phyloP scores from a whole-genome alignment of 2,329 filamentous ascomycete genomes.

The Bisporella sp. region DNA sequence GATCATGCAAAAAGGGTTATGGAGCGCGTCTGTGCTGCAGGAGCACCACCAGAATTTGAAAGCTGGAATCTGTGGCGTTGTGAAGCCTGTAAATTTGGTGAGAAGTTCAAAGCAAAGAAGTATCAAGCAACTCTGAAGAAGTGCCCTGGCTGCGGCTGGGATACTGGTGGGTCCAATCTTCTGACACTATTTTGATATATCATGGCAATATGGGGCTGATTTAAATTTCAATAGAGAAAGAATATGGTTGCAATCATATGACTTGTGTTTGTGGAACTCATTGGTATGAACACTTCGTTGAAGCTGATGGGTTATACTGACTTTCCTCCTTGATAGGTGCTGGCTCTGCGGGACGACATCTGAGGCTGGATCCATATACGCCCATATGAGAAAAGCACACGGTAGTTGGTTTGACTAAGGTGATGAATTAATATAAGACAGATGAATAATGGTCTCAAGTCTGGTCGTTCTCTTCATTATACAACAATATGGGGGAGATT shows the following conservation, averaged over 20 bases:
- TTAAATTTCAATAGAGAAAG: background rate
- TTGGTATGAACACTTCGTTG: background rate
- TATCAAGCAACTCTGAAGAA: background rate
- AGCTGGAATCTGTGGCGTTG: background rate
- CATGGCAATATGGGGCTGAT: no score
- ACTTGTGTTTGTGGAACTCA: background rate
- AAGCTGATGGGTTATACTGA: no score
- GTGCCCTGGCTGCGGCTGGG: background rate
- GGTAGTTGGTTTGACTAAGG: background rate
- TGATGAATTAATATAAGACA: background rate
- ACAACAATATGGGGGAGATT: no score
- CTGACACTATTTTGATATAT: no score
- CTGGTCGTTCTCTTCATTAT: no score
- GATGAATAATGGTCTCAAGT: no score
- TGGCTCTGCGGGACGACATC: background rate
- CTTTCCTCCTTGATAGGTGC: no score
- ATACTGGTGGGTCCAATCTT: no score
- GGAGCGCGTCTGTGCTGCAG: slow-evolving; percentile 11
- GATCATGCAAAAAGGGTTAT: slow-evolving; percentile 9
- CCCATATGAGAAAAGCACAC: background rate
- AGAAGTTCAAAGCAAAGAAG: background rate
- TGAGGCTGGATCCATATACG: background rate
- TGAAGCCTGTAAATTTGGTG: background rate
- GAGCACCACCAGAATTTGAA: slow-evolving; percentile 7
- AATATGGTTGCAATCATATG: background rate